phyloP scores from a whole-genome alignment of 495 filamentous ascomycete genomes.

The Daldinia loculata region DNA sequence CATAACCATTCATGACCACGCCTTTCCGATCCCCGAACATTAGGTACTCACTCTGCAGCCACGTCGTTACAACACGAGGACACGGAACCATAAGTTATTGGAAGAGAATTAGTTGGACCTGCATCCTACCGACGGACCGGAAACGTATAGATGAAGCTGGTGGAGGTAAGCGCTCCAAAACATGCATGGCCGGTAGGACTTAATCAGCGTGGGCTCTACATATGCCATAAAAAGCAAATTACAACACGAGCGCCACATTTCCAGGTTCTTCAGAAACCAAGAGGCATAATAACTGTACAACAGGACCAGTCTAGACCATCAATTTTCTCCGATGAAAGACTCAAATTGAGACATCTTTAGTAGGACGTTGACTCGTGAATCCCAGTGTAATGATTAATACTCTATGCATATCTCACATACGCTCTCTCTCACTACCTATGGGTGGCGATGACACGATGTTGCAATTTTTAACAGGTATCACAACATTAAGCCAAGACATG shows the following conservation, averaged over 20 bases:
- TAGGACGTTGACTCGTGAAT: neutral
- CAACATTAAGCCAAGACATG: neutral
- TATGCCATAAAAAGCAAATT: slow-evolving; percentile 20
- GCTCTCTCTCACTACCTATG: neutral
- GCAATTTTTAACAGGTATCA: neutral
- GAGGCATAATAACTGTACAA: slow-evolving; percentile 7
- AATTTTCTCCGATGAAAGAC: slow-evolving; percentile 5
- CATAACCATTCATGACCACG: neutral
- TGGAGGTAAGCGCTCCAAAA: neutral
- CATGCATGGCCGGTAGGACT: slow-evolving; percentile 27
- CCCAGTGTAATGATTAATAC: neutral
- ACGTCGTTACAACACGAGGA: slow-evolving; percentile 24
- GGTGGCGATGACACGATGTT: neutral
- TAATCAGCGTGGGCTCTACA: slow-evolving; percentile 9
- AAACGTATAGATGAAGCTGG: slow-evolving; percentile 14
- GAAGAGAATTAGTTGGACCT: slow-evolving; percentile 2
- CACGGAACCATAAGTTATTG: slow-evolving; percentile 8
- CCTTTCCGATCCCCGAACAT: slow-evolving; percentile 11
- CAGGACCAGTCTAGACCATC: slow-evolving; percentile 15
- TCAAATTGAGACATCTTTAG: neutral
- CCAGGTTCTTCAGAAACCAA: neutral
- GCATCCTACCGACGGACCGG: slow-evolving; percentile 16
- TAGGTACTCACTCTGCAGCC: neutral
- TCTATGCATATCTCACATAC: neutral
- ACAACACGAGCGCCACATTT: slow-evolving; percentile 31